Evolutionary conservation across 176 grass and related monocot species (phyloP), one percentile per base, ranked within the genome.

Genomic region (Areca catechu): DNA sequence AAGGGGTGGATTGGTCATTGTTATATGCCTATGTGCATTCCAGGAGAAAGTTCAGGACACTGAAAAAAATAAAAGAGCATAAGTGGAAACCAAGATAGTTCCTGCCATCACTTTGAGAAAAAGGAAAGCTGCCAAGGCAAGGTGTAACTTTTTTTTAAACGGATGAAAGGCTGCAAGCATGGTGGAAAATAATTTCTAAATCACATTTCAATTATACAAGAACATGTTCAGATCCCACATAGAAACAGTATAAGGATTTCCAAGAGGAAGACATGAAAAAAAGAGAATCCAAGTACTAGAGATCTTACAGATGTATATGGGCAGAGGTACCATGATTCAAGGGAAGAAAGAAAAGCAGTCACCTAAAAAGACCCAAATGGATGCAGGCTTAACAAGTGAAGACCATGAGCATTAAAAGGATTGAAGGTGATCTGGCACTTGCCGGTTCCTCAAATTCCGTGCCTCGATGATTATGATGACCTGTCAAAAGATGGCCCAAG

Each of bases 301-400:
- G 14, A 16, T 7, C 5, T 17, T 19, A 28, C 23, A 60, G 53
- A 69, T 30, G 30, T 24, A 17, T 5, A 57, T 48, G 14, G 53
- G 16, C 30, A 69, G 54, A 56, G 60, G 34, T 57, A 57, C 19
- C 10, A 69, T 69, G 53, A 69, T 69, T 60, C 43, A 60, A 28
- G 20, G 59, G 56, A 19, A 24, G 54, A 60, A 71, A 60, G 43
- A 43, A 60, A 50, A 19, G 47, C 37, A 50, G 50, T 14, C 47
- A 20, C 67, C 67, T 70, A 51, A 70, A 70, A 70, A 59, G 68
- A 71, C 43, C 59, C 22, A 9, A 64, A 59, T 50, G 49, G 56
- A 20, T 49, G 16, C 24, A 24, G 20, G 53, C 30, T 53, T 53
- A 50, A 34, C 17, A 34, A 53, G 48, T 43, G 24, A 49, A 22